phyloP scores from a whole-genome alignment of 306 rosid genomes.

The Trifolium repens region DNA sequence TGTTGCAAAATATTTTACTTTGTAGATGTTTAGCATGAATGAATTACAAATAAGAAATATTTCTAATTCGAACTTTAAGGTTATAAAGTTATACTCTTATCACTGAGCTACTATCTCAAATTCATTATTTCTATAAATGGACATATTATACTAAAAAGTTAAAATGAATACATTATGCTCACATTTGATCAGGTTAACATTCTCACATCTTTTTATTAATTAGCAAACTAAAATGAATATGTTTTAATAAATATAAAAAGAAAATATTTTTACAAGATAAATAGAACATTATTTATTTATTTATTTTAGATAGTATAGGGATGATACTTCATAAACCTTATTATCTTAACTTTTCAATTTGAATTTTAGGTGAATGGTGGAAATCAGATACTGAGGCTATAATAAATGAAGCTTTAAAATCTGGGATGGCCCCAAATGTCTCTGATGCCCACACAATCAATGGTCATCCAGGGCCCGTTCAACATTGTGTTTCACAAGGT shows the following conservation, averaged over 20 bases:
- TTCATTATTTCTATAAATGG: no score
- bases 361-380: conserved; percentile 90
- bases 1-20: neutral
- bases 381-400: conserved; percentile 84
- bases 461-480: conserved; percentile 67
- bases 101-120: no score
- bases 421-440: conserved; percentile 85
- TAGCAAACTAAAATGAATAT: no score
- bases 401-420: conserved; percentile 73
- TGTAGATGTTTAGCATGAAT: neutral
- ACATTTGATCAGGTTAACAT: no score
- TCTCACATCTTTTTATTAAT: no score
- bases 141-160: no score
- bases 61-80: neutral
- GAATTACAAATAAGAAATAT: neutral
- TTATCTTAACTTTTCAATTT: conserved; percentile 29
- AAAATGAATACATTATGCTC: no score
- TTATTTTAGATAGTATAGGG: neutral
- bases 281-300: no score
- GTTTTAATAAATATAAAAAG: no score
- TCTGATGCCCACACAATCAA: conserved; percentile 88
- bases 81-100: no score
- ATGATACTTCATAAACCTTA: conserved; percentile 3
- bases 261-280: no score
- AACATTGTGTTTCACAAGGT: conserved; percentile 65